Evolutionary conservation across 768 basidiomycete species (phyloP).

Genomic region (Trametes punicea): DNA sequence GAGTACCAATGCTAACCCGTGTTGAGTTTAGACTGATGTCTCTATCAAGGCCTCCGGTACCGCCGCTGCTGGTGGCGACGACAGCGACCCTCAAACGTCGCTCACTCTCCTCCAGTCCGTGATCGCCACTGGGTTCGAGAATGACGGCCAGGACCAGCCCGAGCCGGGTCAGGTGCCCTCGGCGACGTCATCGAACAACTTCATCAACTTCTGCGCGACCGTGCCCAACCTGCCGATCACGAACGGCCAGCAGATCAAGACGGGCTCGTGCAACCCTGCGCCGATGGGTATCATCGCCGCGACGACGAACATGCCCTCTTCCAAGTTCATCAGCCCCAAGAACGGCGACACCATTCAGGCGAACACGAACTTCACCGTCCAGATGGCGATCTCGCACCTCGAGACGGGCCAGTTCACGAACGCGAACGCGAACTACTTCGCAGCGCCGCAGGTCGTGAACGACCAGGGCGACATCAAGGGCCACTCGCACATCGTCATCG

Average conservation of each 20-base stretch:
- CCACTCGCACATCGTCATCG: slow-evolving; percentile 56
- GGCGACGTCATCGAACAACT: slow-evolving; percentile 59
- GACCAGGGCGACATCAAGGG: slow-evolving; percentile 42
- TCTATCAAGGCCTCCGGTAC: slow-evolving; percentile 17
- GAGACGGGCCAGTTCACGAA: slow-evolving; percentile 61
- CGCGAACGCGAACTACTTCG: slow-evolving; percentile 48
- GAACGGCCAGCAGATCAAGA: slow-evolving; percentile 39
- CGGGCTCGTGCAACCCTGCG: slow-evolving; percentile 59
- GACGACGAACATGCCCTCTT: slow-evolving; percentile 47
- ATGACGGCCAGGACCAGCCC: slow-evolving; percentile 45
- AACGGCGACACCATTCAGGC: slow-evolving; percentile 46
- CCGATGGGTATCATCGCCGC: slow-evolving; percentile 63
- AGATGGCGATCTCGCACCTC: slow-evolving; percentile 44
- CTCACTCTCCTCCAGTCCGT: slow-evolving; percentile 44
- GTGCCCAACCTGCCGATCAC: slow-evolving; percentile 38
- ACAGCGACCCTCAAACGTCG: slow-evolving; percentile 16
- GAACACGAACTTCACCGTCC: slow-evolving; percentile 53
- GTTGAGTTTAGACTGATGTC: not conserved
- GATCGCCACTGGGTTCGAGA: slow-evolving; percentile 42
- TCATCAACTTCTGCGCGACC: slow-evolving; percentile 53
- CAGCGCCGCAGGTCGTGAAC: slow-evolving; percentile 53
- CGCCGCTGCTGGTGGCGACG: not conserved
- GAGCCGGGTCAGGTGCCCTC: slow-evolving; percentile 47
- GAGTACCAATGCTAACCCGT: slow-evolving; percentile 22
- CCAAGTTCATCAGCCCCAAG: slow-evolving; percentile 49